Base-by-base conservation (phyloP, 805 yeast species). In the Hanseniaspora mollemarum region DNA sequence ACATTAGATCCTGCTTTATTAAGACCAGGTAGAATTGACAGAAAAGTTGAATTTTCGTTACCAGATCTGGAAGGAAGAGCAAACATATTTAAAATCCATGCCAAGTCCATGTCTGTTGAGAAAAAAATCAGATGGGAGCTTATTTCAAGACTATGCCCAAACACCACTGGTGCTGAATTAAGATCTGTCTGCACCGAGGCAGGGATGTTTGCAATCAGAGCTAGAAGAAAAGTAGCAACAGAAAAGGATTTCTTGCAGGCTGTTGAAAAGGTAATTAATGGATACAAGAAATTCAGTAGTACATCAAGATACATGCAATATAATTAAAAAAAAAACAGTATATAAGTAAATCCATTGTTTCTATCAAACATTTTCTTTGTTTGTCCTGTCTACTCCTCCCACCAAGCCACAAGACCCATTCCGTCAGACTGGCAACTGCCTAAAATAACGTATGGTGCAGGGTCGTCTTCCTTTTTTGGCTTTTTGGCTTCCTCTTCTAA, bases 161-260 rank as follows among this genome's bases (percentile, higher is more conserved):
- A 94, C 66, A 83, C 95, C 18, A 92, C 98, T 1, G 99, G 99
- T 67, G 99, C 99, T 2, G 98, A 92, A 71, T 74, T 92, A 60
- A 81, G 98, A 65, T 90, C 97, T 6, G 98, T 92, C 16, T 92
- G 98, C 68, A 92, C 98, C 1, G 99, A 92, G 68, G 98, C 98
- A 3, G 99, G 99, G 61, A 92, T 92, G 98, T 92, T 88, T 73
- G 98, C 99, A 41, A 92, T 92, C 51, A 80, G 99, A 61, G 96
- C 97, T 18, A 80, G 99, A 69, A 78, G 98, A 71, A 92, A 92
- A 72, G 96, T 92, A 39, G 97, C 98, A 35, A 83, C 94, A 25
- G 99, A 92, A 67, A 92, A 92, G 74, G 99, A 92, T 67, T 92
- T 92, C 75, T 72, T 92, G 61, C 87, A 90, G 59, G 95, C 98